Evolutionary conservation across 2,329 filamentous ascomycete species (phyloP), one percentile per base, ranked within the genome.

Genomic region (Tympanopsis confertula): DNA sequence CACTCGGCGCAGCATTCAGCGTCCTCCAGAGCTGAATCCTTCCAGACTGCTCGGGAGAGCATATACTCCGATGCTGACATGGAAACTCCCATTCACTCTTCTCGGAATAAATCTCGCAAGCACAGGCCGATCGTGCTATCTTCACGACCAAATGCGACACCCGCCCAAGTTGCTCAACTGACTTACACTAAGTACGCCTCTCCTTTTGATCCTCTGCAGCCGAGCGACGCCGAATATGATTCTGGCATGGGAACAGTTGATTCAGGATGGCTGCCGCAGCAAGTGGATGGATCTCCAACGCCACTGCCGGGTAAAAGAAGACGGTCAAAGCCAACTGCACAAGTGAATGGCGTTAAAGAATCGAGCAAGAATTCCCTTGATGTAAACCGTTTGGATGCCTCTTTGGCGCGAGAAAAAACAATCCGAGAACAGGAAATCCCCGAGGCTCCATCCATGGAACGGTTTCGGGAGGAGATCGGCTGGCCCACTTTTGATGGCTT

Each of bases 381-480:
- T 18, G 30, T 7, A 18, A 33, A 33, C 30, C 10, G 17, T 33
- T 13, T 13, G 30, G 30, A 17, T 10, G 7, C 15, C 30, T 15
- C 30, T 33, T 18, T 18, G 30, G 15, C 7, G 7, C 30, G 15
- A 7, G 30, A 18, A 33, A 33, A 15, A 7, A 33, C 10, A 7
- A 7, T 33, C 10, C 30, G 30, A 12, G 30, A 33, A 10, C 7
- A 18, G 15, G 30, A 33, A 10, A 17, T 7, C 17, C 12, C 12
- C 15, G 15, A 7, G 30, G 10, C 44, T 19, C 42, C 59, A 2
- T 66, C 63, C 1, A 56, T 66, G 15, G 66, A 71, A 32, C 59
- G 57, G 35, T 66, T 67, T 47, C 62, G 63, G 15, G 57, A 64
- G 38, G 57, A 65, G 13, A 68, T 70, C 42, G 66, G 62, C 18